Evolutionary conservation across 2,329 filamentous ascomycete genomes (phyloP).

Genomic region (Penicillium sp.): DNA sequence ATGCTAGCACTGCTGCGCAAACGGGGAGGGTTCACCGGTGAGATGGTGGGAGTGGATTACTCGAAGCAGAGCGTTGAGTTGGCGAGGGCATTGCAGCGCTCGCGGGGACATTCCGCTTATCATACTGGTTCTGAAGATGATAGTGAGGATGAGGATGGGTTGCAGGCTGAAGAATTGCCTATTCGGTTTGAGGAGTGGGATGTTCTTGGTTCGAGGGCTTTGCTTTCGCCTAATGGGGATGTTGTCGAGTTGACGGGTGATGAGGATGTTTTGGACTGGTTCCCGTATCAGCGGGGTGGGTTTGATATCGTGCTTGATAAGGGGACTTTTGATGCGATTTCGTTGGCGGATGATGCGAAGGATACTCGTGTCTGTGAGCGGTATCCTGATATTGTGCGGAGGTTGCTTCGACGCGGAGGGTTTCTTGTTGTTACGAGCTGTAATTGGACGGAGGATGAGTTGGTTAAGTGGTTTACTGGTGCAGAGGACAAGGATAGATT

Average conservation of each 20-base stretch:
- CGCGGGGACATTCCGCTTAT: constrained; percentile 35
- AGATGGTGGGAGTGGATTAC: constrained; percentile 85
- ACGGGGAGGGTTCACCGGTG: constrained; percentile 59
- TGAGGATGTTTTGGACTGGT: constrained; percentile 31
- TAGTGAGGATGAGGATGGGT: constrained; percentile 46
- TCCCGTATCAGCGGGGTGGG: constrained; percentile 46
- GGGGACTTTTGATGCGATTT: constrained; percentile 94
- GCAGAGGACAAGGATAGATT: constrained; percentile 43
- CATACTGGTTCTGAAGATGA: constrained; percentile 27
- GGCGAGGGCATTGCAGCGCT: constrained; percentile 58
- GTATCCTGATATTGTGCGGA: constrained; percentile 66
- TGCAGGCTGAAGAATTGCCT: constrained; percentile 9
- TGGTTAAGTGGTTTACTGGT: constrained; percentile 70
- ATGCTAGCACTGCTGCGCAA: constrained; percentile 77
- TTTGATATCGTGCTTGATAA: constrained; percentile 97
- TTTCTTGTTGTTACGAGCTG: constrained; percentile 87
- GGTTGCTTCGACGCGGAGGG: constrained; percentile 65
- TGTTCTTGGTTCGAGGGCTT: constrained; percentile 47
- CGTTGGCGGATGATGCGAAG: constrained; percentile 50
- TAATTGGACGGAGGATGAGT: constrained; percentile 93
- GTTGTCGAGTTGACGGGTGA: neutral
- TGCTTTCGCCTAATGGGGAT: constrained; percentile 35
- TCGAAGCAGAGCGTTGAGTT: constrained; percentile 69
- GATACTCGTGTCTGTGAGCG: constrained; percentile 60
- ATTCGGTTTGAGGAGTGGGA: constrained; percentile 61